Evolutionary conservation across 371 early-diverging fungal species (phyloP).

Genomic region (Batrachochytrium dendrobatidis): DNA sequence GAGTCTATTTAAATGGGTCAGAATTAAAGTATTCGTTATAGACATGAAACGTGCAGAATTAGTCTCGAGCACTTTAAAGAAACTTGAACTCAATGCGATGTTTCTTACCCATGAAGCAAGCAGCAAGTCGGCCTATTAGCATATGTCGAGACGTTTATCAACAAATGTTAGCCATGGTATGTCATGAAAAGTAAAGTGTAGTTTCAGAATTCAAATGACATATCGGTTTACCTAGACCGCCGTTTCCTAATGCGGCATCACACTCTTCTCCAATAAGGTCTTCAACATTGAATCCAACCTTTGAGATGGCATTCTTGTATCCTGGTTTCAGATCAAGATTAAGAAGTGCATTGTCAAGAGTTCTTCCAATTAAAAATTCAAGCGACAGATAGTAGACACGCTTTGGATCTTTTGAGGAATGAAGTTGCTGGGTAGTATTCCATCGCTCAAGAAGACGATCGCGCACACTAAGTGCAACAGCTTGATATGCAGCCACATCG

Average conservation of each 20-base stretch:
- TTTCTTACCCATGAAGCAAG: constrained; percentile 62
- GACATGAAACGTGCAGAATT: background rate
- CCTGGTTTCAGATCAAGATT: constrained; percentile 66
- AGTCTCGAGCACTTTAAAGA: background rate
- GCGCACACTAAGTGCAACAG: constrained; percentile 74
- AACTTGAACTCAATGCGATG: background rate
- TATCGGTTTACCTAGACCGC: constrained; percentile 55
- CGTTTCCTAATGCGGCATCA: constrained; percentile 91
- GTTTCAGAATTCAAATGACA: constrained; percentile 3
- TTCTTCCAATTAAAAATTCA: constrained; percentile 87
- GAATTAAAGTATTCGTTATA: no score
- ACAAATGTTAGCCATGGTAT: no score
- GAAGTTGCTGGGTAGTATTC: constrained; percentile 77
- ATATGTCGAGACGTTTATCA: background rate
- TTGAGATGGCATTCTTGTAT: constrained; percentile 55
- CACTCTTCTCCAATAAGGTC: constrained; percentile 79
- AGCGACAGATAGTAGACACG: constrained; percentile 89
- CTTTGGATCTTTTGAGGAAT: constrained; percentile 65
- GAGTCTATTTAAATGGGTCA: no score
- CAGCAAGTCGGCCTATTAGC: constrained; percentile 65
- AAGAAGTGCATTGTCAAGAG: constrained; percentile 87
- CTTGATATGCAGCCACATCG: constrained; percentile 76
- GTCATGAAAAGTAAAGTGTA: background rate
- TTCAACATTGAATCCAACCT: constrained; percentile 80
- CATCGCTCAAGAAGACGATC: constrained; percentile 80